phyloP scores from a whole-genome alignment of 1,284 basidiomycete species.

The Cystobasidium pallidum region DNA sequence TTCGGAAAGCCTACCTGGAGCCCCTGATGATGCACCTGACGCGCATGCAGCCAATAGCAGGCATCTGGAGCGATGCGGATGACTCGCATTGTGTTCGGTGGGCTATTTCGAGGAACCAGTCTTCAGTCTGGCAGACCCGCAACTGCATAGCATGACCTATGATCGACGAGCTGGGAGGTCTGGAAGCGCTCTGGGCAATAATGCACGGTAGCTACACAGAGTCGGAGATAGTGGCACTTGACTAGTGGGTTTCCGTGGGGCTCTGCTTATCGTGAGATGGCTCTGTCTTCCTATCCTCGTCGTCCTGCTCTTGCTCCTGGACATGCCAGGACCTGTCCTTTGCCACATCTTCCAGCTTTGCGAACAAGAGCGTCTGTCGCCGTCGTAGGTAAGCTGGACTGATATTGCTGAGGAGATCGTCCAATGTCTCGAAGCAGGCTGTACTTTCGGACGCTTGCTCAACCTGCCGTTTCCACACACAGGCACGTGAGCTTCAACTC shows the following conservation, averaged over 20 bases:
- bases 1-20: too few species aligned
- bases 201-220: too few species aligned
- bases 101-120: neutral
- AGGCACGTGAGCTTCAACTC: neutral
- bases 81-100: too few species aligned
- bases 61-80: too few species aligned
- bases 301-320: conserved; percentile 1
- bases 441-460: neutral
- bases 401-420: conserved; percentile 28
- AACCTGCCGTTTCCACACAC: neutral
- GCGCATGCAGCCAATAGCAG: too few species aligned
- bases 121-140: neutral
- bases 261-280: neutral
- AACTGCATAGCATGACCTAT: conserved; percentile 1
- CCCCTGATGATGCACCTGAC: too few species aligned
- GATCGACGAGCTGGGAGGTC: neutral
- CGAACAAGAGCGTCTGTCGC: conserved; percentile 37
- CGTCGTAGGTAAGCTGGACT: conserved; percentile 33
- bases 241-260: too few species aligned
- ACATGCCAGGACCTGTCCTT: conserved; percentile 24
- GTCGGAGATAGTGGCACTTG: too few species aligned
- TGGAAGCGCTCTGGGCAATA: neutral
- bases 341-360: conserved; percentile 43
- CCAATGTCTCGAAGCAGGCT: conserved; percentile 34
- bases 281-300: neutral